These are phyloP conservation scores for Cytauxzoon felis DNA, from an alignment of 169 alveolate species.

Conservation along the genomic window DNA sequence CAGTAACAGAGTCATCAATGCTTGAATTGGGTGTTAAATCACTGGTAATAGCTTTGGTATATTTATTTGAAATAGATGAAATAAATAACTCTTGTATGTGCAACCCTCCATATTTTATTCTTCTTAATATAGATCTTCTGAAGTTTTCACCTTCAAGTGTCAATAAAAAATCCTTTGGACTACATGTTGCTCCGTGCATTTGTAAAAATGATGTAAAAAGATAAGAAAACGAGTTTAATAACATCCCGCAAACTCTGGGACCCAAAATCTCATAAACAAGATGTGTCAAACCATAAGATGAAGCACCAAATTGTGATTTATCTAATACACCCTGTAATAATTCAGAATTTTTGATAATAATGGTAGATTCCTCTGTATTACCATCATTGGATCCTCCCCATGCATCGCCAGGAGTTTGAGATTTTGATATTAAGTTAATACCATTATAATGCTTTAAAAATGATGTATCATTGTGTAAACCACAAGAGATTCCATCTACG, in stretches of 20 bases:
- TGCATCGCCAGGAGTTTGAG: conserved; percentile 84
- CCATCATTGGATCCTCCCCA: conserved; percentile 83
- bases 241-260: conserved; percentile 87
- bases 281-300: conserved; percentile 93
- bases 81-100: conserved; percentile 65
- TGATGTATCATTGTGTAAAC: conserved; percentile 35
- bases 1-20: too few relatives aligned
- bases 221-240: conserved; percentile 87
- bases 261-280: conserved; percentile 92
- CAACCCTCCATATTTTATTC: conserved; percentile 65
- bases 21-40: too few relatives aligned
- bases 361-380: conserved; percentile 71
- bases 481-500: conserved; percentile 71
- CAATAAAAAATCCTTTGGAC: conserved; percentile 89
- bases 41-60: conserved; percentile 12
- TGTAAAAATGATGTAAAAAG: conserved; percentile 87
- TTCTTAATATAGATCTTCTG: conserved; percentile 71
- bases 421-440: conserved; percentile 65
- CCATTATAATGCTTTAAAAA: conserved; percentile 67
- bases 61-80: conserved; percentile 40
- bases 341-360: conserved; percentile 84
- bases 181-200: conserved; percentile 92
- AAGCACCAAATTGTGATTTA: conserved; percentile 94
- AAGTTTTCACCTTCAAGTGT: conserved; percentile 78
- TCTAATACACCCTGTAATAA: conserved; percentile 94